Evolutionary conservation across 129 eudicot genomes (phyloP).

Genomic region (Helianthus tuberosus): DNA sequence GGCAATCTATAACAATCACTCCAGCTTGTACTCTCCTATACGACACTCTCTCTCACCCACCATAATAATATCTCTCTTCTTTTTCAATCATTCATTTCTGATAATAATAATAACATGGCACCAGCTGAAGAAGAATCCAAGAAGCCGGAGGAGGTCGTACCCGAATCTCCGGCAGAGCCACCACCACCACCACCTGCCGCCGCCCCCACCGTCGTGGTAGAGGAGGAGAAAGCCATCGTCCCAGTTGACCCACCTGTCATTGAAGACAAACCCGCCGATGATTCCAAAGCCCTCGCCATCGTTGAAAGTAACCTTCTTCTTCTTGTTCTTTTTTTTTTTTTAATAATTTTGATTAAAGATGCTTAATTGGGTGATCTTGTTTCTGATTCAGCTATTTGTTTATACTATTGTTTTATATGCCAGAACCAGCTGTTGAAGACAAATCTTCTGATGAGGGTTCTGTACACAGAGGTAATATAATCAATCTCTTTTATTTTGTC

Average conservation of each 20-base stretch:
- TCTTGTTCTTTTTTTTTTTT: not conserved
- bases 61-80: slow-evolving; percentile 8
- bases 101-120: slow-evolving; percentile 51
- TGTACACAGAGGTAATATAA: slow-evolving; percentile 68
- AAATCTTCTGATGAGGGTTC: slow-evolving; percentile 74
- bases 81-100: slow-evolving; percentile 29
- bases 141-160: slow-evolving; percentile 50
- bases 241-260: slow-evolving; percentile 46
- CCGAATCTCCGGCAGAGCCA: slow-evolving; percentile 47
- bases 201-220: slow-evolving; percentile 1
- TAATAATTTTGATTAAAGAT: not conserved
- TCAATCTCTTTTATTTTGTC: not conserved
- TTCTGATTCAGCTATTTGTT: not conserved
- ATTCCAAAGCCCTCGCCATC: slow-evolving; percentile 62
- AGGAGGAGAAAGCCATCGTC: slow-evolving; percentile 62
- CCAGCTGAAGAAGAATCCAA: slow-evolving; percentile 66
- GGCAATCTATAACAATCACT: slow-evolving; percentile 31
- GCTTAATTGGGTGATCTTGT: not conserved
- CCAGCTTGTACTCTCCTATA: slow-evolving; percentile 24
- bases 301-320: slow-evolving; percentile 57
- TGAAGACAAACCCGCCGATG: slow-evolving; percentile 57
- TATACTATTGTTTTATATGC: slow-evolving; percentile 16
- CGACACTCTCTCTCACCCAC: not conserved
- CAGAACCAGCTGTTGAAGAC: slow-evolving; percentile 57
- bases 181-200: slow-evolving; percentile 24